A percentile compares a stretch with the other conserved stretches of the same genome.
Evolutionary conservation across 1,139 yeast species (phyloP).

Genomic region (Geotrichum candidum): DNA sequence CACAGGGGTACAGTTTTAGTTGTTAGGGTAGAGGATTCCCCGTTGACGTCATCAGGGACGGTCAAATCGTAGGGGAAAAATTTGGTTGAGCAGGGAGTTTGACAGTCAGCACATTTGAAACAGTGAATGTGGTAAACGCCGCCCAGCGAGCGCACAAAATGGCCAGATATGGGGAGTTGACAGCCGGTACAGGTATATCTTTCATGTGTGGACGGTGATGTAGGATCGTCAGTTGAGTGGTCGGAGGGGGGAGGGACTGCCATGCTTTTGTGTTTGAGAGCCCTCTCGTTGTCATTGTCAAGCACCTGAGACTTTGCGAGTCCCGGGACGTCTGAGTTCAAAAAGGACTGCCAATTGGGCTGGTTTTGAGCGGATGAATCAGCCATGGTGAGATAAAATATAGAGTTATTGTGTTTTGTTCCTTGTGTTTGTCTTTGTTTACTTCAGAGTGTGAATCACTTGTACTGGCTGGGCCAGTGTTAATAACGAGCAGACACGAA

Average conservation of each 20-base stretch:
- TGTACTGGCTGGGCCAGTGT: background rate
- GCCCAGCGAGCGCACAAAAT: conserved; percentile 78
- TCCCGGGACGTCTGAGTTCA: background rate
- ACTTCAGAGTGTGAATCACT: background rate
- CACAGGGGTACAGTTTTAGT: conserved; percentile 70
- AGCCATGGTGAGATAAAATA: background rate
- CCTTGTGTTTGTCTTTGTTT: background rate
- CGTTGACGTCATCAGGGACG: conserved; percentile 31
- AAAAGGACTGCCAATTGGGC: conserved; percentile 16
- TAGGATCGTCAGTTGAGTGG: conserved; percentile 5
- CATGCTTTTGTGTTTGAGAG: conserved; percentile 14
- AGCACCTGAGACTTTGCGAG: background rate
- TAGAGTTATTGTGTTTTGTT: background rate
- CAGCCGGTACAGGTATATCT: conserved; percentile 51
- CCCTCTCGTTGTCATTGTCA: conserved; percentile 8
- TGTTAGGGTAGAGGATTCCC: conserved; percentile 23
- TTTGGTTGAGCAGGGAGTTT: conserved; percentile 63
- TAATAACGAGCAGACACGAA: background rate
- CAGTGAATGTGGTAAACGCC: conserved; percentile 81
- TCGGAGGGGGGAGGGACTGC: conserved; percentile 6
- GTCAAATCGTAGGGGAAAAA: conserved; percentile 51
- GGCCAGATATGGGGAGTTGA: conserved; percentile 63
- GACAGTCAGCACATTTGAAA: conserved; percentile 80
- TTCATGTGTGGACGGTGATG: conserved; percentile 10
- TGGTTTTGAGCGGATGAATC: background rate